Conservation (phyloP, 257 asterid genomes). For the Ehretia macrophylla region DNA sequence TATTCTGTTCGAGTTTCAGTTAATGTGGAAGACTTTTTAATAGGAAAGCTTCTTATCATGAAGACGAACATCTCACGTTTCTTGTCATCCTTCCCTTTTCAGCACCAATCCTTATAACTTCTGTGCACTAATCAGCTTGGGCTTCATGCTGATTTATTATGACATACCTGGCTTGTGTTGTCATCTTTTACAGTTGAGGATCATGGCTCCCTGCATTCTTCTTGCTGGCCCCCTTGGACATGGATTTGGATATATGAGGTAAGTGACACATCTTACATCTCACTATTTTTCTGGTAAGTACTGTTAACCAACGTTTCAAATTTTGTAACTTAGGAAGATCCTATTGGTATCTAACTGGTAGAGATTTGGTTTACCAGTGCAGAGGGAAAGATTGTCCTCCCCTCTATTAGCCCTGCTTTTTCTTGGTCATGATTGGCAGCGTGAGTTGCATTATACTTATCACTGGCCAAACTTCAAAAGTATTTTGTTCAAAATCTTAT, state of each 20-base stretch:
- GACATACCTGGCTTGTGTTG: neutral
- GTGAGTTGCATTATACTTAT: neutral
- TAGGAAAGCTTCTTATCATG: too few species aligned
- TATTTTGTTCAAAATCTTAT: too few species aligned
- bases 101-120: too few species aligned
- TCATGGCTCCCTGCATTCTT: conserved; percentile 40
- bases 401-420: conserved; percentile 35
- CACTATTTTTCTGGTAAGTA: neutral
- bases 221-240: conserved; percentile 50
- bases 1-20: too few species aligned
- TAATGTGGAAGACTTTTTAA: too few species aligned
- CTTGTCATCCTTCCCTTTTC: too few species aligned
- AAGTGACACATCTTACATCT: neutral
- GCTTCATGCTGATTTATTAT: neutral
- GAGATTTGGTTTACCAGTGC: conserved; percentile 23
- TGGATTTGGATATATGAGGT: conserved; percentile 49
- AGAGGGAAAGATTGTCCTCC: conserved; percentile 38
- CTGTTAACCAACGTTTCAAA: neutral
- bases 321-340: neutral
- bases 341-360: neutral
- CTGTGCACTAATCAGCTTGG: too few species aligned
- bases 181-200: conserved; percentile 25
- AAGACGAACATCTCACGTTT: too few species aligned
- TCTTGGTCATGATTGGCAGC: conserved; percentile 31
- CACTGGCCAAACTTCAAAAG: neutral